phyloP scores from a whole-genome alignment of 1,284 basidiomycete species.

The Papiliotrema terrestris region DNA sequence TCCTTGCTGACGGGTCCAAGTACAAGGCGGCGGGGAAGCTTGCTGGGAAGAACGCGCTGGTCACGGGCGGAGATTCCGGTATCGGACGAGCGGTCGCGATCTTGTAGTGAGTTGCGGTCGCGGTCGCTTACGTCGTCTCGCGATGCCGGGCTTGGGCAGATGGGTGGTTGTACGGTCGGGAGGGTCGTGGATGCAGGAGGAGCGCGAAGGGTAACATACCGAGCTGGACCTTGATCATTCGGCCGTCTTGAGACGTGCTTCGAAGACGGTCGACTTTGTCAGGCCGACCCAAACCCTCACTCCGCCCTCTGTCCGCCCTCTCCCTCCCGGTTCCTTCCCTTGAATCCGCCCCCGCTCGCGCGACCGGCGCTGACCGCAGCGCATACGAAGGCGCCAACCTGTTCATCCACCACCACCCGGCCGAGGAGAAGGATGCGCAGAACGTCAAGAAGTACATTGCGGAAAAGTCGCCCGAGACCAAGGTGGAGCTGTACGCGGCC shows the following conservation, averaged over 20 bases:
- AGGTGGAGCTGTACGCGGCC: slow-evolving; percentile 50
- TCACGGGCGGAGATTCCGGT: slow-evolving; percentile 51
- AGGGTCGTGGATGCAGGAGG: no score
- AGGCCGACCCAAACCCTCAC: no score
- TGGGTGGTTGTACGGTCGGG: no score
- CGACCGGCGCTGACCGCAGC: slow-evolving; percentile 9
- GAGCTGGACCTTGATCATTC: no score
- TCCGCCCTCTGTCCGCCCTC: no score
- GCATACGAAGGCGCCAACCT: slow-evolving; percentile 61
- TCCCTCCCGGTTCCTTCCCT: no score
- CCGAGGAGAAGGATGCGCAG: slow-evolving; percentile 55
- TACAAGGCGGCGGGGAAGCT: slow-evolving; percentile 50
- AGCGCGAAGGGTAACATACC: no score
- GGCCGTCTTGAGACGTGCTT: no score
- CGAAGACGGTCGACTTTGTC: no score
- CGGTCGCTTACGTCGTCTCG: no score
- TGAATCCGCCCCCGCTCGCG: not conserved
- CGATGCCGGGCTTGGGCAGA: no score
- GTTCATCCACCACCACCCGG: slow-evolving; percentile 55
- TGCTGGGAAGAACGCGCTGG: slow-evolving; percentile 48
- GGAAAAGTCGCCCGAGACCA: slow-evolving; percentile 47
- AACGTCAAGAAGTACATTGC: slow-evolving; percentile 48
- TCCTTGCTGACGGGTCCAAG: slow-evolving; percentile 53
- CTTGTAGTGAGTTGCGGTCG: slow-evolving; percentile 30
- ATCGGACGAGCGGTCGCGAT: slow-evolving; percentile 50